Conservation (phyloP, 2,329 filamentous ascomycete genomes). For the Pyrenophora teres region DNA sequence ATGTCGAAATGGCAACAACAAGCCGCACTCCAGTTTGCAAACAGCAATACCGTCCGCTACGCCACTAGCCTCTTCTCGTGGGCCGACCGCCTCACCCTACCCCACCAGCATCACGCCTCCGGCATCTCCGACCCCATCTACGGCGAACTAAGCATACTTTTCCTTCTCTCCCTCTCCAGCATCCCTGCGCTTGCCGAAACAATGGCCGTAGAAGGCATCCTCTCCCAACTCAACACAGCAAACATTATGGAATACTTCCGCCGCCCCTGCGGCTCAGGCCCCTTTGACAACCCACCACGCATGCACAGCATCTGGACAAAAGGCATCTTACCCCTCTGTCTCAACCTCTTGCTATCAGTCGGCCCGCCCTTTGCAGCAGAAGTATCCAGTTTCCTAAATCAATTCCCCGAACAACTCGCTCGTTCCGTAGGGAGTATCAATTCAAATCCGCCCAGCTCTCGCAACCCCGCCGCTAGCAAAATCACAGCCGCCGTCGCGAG, state of each 20-base stretch:
- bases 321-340: conserved; percentile 81
- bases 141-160: conserved; percentile 86
- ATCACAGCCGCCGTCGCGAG: conserved; percentile 74
- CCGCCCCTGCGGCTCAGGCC: conserved; percentile 69
- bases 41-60: conserved; percentile 73
- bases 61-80: conserved; percentile 90
- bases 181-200: conserved; percentile 84
- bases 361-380: conserved; percentile 82
- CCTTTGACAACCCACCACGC: conserved; percentile 75
- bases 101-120: conserved; percentile 22
- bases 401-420: conserved; percentile 78
- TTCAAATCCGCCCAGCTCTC: conserved; percentile 42
- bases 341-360: conserved; percentile 84
- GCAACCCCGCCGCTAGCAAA: conserved; percentile 48
- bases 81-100: conserved; percentile 78
- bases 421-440: conserved; percentile 76
- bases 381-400: conserved; percentile 83
- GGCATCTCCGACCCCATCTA: conserved; percentile 81
- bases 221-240: conserved; percentile 78
- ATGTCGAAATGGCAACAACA: conserved; percentile 66
- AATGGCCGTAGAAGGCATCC: conserved; percentile 82
- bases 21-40: conserved; percentile 56
- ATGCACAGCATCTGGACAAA: conserved; percentile 90
- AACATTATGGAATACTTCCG: conserved; percentile 80
- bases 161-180: conserved; percentile 84